These are phyloP conservation scores for Ceratobasidium papillatum DNA, from an alignment of 1,284 basidiomycete species.

Conservation along the genomic window DNA sequence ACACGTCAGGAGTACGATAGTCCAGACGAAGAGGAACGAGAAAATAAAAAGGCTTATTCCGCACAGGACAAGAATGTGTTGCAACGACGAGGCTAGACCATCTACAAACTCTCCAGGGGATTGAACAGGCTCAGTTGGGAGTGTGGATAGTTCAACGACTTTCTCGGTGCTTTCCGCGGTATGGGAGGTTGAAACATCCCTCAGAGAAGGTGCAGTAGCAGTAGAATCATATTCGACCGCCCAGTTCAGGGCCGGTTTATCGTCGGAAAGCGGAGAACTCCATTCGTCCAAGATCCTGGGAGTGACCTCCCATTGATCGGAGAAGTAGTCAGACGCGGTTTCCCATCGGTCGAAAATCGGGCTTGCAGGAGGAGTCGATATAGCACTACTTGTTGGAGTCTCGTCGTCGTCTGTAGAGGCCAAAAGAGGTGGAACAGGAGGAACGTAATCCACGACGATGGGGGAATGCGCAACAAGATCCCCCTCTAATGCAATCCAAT, in stretches of 20 bases:
- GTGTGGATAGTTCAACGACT: background rate
- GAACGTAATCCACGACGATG: background rate
- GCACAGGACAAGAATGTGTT: background rate
- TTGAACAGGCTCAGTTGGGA: background rate
- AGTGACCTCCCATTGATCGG: background rate
- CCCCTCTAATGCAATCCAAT: background rate
- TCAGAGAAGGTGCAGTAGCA: background rate
- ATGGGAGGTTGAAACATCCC: background rate
- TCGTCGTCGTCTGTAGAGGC: background rate
- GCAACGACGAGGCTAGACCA: conserved; percentile 5
- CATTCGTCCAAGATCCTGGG: conserved; percentile 1
- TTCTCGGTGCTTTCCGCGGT: background rate
- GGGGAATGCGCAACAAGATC: background rate
- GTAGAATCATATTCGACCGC: background rate
- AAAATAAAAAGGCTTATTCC: background rate
- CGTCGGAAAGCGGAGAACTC: background rate
- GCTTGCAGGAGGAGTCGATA: background rate
- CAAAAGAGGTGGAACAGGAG: background rate
- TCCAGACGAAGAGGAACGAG: background rate
- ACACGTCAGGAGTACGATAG: background rate
- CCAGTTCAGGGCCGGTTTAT: background rate
- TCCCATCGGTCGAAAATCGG: background rate
- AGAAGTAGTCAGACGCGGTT: background rate
- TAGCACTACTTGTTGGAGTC: background rate
- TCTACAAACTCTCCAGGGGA: conserved; percentile 6